Conservation (phyloP, 1,139 yeast species). For the Taphrina pruni region DNA sequence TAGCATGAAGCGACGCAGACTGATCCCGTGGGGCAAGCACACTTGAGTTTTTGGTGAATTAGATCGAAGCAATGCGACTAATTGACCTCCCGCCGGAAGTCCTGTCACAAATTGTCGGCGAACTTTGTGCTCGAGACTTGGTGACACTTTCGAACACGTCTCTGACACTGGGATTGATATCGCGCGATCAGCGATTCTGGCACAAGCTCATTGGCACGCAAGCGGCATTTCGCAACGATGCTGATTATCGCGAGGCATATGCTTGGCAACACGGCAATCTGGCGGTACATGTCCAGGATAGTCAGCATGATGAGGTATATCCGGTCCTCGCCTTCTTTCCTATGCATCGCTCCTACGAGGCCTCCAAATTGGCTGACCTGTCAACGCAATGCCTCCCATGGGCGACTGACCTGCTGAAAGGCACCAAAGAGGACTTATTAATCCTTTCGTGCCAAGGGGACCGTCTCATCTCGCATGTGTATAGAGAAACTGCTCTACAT, state of each 20-base stretch:
- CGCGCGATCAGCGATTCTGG: conserved; percentile 9
- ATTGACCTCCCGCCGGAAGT: conserved; percentile 7
- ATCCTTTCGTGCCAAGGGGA: not conserved
- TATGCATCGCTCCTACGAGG: conserved; percentile 8
- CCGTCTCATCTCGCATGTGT: conserved; percentile 15
- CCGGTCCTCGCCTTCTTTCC: conserved; percentile 22
- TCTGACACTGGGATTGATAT: not conserved
- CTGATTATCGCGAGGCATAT: conserved; percentile 12
- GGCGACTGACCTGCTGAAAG: conserved; percentile 7
- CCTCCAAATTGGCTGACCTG: not conserved
- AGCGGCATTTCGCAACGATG: not conserved
- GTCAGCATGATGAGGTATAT: not conserved
- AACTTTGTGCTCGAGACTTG: conserved; percentile 2
- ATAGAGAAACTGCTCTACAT: not conserved
- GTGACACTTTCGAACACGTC: conserved; percentile 2
- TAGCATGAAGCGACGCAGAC: too few relatives aligned
- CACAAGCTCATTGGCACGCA: not conserved
- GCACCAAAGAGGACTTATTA: conserved; percentile 2
- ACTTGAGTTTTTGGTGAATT: not conserved
- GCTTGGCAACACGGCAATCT: conserved; percentile 23
- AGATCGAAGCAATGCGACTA: not conserved
- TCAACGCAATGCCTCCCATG: conserved; percentile 5
- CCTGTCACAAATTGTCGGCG: not conserved
- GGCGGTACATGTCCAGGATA: conserved; percentile 10
- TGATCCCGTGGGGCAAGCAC: not conserved